Evolutionary conservation across 768 basidiomycete species (phyloP), one percentile per base, ranked within the genome.

Genomic region (Boletus subcaerulescens): DNA sequence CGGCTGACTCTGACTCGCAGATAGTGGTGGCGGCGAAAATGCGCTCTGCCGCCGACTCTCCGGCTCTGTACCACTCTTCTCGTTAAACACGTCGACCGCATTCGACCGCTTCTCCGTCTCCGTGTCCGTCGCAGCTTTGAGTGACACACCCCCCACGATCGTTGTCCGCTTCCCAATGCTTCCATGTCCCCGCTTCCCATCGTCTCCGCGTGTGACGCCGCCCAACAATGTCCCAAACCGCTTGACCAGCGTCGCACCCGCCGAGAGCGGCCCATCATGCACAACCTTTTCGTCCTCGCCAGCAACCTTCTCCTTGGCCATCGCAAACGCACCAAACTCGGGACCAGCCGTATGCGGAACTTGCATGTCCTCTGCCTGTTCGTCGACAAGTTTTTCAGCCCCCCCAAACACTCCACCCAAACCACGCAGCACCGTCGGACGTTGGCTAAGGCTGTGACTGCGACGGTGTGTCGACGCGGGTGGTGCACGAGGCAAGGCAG

Each of bases 401-500:
- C 65, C 64, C 14, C 85, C 84, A 67, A 87, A 84, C 74, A 86
- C 77, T 11, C 79, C 81, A 24, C 80, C 77, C 81, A 84, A 82
- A 3, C 82, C 80, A 42, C 82, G 76, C 18, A 78, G 61, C 3
- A 70, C 72, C 3, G 65, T 71, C 12, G 89, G 91, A 18, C 89
- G 73, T 65, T 91, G 88, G 61, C 86, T 89, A 70, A 93, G 78
- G 64, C 89, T 90, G 67, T 93, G 91, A 57, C 89, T 92, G 50
- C 91, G 77, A 49, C 86, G 78, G 70, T 94, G 92, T 6, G 86
- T 89, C 31, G 86, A 85, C 5, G 85, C 87, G 9, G 87, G 83
- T 3, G 91, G 91, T 2, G 87, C 83, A 35, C 87, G 78, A 1
- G 87, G 89, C 52, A 82, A 48, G 3, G 73, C 48, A 20, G 69